Conservation (phyloP, 805 yeast genomes). For the Saccharomycodes ludwigii region DNA sequence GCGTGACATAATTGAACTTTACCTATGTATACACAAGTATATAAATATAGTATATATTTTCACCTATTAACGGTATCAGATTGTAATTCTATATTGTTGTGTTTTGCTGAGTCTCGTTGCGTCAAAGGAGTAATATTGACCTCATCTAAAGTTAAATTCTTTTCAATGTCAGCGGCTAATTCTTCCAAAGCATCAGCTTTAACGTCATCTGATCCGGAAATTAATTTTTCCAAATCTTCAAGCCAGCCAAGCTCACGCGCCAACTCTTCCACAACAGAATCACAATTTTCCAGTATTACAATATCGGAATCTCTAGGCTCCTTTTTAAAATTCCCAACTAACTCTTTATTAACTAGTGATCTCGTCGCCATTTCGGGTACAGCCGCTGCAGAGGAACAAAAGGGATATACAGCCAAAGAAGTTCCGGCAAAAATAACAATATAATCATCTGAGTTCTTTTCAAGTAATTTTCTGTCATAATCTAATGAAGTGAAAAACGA, state of each 20-base stretch:
- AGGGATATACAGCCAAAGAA: constrained; percentile 80
- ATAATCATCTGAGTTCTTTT: constrained; percentile 31
- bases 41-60: too few relatives aligned
- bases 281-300: constrained; percentile 51
- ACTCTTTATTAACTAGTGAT: constrained; percentile 60
- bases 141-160: constrained; percentile 9
- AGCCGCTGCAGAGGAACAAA: constrained; percentile 71
- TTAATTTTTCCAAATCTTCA: constrained; percentile 35
- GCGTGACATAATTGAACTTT: too few relatives aligned
- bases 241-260: constrained; percentile 54
- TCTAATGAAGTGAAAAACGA: constrained; percentile 64
- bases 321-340: constrained; percentile 58
- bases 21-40: too few relatives aligned
- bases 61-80: too few relatives aligned
- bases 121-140: constrained; percentile 2
- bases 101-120: too few relatives aligned
- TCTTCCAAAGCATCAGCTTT: constrained; percentile 3
- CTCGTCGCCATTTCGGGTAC: constrained; percentile 37
- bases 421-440: constrained; percentile 87
- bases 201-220: constrained; percentile 9
- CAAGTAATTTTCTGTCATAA: constrained; percentile 23
- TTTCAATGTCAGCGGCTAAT: constrained; percentile 8
- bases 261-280: constrained; percentile 43
- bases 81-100: too few relatives aligned
- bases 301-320: constrained; percentile 49